A percentile compares a stretch with the other conserved stretches of the same genome.
Conservation (phyloP, 176 grass and related monocot species). For the Puya raimondii region DNA sequence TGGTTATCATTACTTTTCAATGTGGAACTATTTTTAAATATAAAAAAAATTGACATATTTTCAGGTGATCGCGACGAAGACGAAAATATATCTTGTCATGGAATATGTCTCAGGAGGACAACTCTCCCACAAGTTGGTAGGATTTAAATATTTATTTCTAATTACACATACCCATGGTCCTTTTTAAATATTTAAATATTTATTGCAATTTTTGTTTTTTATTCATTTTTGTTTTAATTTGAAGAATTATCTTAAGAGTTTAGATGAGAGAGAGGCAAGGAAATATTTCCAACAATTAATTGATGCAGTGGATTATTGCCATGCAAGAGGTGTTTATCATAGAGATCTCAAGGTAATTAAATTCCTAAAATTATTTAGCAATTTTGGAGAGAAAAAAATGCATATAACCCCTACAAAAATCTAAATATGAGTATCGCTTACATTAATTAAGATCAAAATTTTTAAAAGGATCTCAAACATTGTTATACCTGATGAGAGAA, state of each 20-base stretch:
- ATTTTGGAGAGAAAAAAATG: no score
- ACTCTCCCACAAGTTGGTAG: slow-evolving; percentile 68
- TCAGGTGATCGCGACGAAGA: slow-evolving; percentile 58
- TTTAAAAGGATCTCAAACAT: no score
- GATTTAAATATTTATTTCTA: slow-evolving; percentile 10
- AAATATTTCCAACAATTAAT: slow-evolving; percentile 82
- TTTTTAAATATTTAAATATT: no score
- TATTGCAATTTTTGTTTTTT: background rate
- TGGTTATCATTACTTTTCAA: no score
- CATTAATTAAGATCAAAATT: background rate
- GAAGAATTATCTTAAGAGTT: slow-evolving; percentile 40
- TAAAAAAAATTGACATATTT: background rate
- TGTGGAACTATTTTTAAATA: background rate
- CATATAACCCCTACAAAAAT: background rate
- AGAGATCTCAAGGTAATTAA: slow-evolving; percentile 63
- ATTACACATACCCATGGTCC: background rate
- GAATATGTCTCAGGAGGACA: slow-evolving; percentile 66
- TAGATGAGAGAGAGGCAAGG: slow-evolving; percentile 50
- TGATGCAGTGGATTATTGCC: slow-evolving; percentile 72
- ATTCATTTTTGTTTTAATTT: slow-evolving; percentile 11
- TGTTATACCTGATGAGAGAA: no score
- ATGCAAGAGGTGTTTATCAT: slow-evolving; percentile 52
- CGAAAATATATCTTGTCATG: slow-evolving; percentile 74
- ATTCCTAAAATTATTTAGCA: background rate
- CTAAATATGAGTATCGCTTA: background rate